Evolutionary conservation across 345 rosid species (phyloP), one percentile per base, ranked within the genome.

Genomic region (Pistacia atlantica): DNA sequence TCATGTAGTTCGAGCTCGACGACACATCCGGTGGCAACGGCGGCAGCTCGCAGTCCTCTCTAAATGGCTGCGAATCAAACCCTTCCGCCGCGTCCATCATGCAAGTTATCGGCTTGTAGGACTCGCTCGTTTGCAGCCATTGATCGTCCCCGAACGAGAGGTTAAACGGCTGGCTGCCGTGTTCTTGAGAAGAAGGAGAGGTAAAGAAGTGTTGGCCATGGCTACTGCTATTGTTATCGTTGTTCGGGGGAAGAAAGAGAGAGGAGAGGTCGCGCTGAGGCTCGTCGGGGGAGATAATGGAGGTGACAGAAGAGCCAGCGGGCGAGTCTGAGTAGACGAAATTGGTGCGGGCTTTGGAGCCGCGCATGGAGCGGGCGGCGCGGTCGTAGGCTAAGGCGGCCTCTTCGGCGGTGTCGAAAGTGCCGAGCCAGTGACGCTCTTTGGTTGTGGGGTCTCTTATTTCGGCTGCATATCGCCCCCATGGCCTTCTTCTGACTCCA

Each of bases 391-490:
- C 97, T 72, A 90, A 79, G 73, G 97, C 98, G 3, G 98, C 98
- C 54, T 94, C 97, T 75, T 92, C 95, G 0, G 98, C 98, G 0
- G 97, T 92, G 81, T 94, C 97, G 35, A 90, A 93, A 13, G 97
- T 93, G 35, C 98, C 98, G 4, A 93, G 90, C 98, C 98, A 93
- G 79, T 90, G 94, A 77, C 98, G 87, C 79, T 92, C 97, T 79
- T 95, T 95, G 5, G 97, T 94, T 11, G 97, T 83, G 6, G 97
- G 95, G 86, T 95, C 95, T 77, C 98, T 86, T 85, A 95, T 95
- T 79, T 95, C 98, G 1, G 97, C 95, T 4, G 98, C 98, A 13
- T 94, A 94, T 75, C 98, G 80, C 31, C 98, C 98, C 98, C 98
- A 94, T 1, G 98, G 98, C 77, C 98, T 86, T 35, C 98, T 81